Conservation (phyloP, 2,329 filamentous ascomycete genomes). For the Trichoderma harzianum region DNA sequence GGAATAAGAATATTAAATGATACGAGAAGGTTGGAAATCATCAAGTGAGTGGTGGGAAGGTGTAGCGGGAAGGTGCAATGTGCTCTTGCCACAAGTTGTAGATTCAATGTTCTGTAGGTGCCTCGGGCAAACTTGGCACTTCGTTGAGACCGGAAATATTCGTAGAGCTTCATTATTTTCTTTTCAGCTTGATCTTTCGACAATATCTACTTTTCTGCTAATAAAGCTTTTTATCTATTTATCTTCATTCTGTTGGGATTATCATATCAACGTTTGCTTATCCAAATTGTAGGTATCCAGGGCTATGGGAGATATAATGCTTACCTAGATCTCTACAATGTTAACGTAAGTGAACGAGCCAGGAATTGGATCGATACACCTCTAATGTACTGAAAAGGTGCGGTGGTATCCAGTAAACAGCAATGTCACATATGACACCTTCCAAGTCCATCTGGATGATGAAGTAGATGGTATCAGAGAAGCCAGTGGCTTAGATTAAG, state of each 20-base stretch:
- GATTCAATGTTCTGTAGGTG: background rate
- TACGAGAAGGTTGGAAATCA: background rate
- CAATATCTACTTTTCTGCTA: background rate
- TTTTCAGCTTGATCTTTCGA: background rate
- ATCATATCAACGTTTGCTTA: background rate
- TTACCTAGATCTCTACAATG: too few species aligned
- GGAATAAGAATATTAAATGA: background rate
- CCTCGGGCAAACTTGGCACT: background rate
- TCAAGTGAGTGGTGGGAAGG: background rate
- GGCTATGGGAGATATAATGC: too few species aligned
- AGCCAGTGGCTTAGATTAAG: background rate
- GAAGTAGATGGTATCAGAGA: background rate
- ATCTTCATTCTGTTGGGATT: background rate
- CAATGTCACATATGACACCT: background rate
- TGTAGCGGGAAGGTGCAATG: background rate
- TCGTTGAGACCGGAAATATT: background rate
- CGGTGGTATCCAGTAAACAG: background rate
- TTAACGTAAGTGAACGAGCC: too few species aligned
- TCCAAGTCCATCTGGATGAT: background rate
- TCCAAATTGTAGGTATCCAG: too few species aligned
- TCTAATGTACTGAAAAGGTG: too few species aligned
- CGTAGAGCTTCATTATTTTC: background rate
- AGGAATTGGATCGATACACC: too few species aligned
- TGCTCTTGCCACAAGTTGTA: background rate
- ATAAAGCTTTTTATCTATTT: background rate